A percentile compares a stretch with the other conserved stretches of the same genome.
Conservation (phyloP, 2,329 filamentous ascomycete species). For the Podosphaera fusca region DNA sequence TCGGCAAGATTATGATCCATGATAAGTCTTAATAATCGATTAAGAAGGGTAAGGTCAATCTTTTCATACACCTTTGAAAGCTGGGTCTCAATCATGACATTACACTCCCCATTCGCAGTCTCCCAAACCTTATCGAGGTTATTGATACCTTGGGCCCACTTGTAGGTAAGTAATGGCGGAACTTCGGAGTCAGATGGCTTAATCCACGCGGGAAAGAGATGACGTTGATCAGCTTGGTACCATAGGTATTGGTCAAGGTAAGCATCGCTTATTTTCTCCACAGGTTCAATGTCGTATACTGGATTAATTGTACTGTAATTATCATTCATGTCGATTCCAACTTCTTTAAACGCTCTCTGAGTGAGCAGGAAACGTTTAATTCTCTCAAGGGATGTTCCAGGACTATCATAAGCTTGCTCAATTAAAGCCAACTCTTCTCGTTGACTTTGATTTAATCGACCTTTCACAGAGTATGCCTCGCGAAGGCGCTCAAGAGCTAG, state of each 20-base stretch:
- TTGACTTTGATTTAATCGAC: constrained; percentile 87
- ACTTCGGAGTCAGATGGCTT: constrained; percentile 98
- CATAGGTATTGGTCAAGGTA: constrained; percentile 97
- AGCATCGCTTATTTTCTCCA: constrained; percentile 97
- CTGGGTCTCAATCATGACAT: constrained; percentile 95
- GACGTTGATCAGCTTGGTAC: constrained; percentile 95
- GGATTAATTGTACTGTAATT: constrained; percentile 99
- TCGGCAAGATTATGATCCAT: constrained; percentile 99
- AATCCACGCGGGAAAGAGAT: constrained; percentile 95
- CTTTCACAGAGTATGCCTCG: constrained; percentile 95
- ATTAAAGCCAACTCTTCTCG: constrained; percentile 91
- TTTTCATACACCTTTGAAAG: constrained; percentile 99
- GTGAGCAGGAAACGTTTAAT: constrained; percentile 97
- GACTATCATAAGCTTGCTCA: constrained; percentile 94
- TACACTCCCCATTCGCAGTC: constrained; percentile 80
- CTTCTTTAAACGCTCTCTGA: constrained; percentile 95
- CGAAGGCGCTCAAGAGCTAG: constrained; percentile 77
- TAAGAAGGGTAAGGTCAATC: constrained; percentile 88
- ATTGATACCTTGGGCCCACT: constrained; percentile 99
- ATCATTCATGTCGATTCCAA: constrained; percentile 99
- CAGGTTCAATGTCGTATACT: constrained; percentile 95
- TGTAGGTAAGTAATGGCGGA: constrained; percentile 81
- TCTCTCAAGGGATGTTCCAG: constrained; percentile 79
- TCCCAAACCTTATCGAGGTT: constrained; percentile 93
- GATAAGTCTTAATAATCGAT: constrained; percentile 75